Conservation (phyloP, 2,329 filamentous ascomycete species). For the Stagonosporopsis rhizophila region DNA sequence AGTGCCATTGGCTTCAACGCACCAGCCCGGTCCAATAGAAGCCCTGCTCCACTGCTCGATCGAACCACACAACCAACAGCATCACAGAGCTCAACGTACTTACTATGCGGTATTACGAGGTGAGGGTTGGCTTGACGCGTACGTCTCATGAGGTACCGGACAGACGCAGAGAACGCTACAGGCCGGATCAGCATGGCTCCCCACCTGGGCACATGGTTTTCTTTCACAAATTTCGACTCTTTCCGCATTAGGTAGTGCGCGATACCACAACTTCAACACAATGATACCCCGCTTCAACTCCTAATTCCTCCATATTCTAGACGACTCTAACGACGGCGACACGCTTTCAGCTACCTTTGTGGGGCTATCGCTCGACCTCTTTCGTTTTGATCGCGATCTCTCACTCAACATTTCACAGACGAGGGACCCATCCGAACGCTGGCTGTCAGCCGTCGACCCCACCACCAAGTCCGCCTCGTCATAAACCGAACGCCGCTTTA, state of each 20-base stretch:
- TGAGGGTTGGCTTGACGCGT: slow-evolving; percentile 5
- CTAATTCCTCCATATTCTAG: slow-evolving; percentile 3
- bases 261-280: slow-evolving; percentile 14
- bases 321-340: not conserved
- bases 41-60: not conserved
- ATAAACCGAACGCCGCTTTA: slow-evolving; percentile 11
- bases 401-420: slow-evolving; percentile 9
- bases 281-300: slow-evolving; percentile 2
- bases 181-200: not conserved
- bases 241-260: slow-evolving; percentile 15
- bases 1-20: not conserved
- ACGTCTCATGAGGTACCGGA: not conserved
- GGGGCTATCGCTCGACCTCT: not conserved
- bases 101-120: slow-evolving; percentile 2
- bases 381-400: slow-evolving; percentile 3
- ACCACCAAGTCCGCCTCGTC: slow-evolving; percentile 2
- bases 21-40: not conserved
- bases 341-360: slow-evolving; percentile 1
- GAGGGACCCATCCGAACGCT: slow-evolving; percentile 5
- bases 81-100: not conserved
- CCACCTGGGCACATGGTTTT: not conserved
- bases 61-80: not conserved
- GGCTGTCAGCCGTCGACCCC: slow-evolving; percentile 12
- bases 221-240: not conserved
- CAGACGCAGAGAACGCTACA: not conserved